Conservation (phyloP, 768 basidiomycete genomes). For the Russula foetens region DNA sequence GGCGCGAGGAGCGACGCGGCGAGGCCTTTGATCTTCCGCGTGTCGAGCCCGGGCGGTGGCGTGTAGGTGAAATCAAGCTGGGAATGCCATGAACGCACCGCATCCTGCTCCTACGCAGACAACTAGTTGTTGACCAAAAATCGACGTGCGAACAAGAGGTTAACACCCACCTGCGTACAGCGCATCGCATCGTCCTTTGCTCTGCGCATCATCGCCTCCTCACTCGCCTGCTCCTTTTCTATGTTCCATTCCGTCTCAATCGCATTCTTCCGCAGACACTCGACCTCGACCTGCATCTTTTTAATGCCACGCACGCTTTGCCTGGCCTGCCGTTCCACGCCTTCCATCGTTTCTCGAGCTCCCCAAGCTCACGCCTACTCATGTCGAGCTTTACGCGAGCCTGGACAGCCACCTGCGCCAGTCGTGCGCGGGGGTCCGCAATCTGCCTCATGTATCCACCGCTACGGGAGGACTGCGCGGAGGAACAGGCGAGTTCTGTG, state of each 20-base stretch:
- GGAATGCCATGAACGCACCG: constrained; percentile 54
- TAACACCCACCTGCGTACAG: constrained; percentile 50
- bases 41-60: constrained; percentile 76
- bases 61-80: constrained; percentile 79
- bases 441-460: constrained; percentile 93
- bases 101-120: constrained; percentile 51
- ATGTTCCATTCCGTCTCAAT: constrained; percentile 65
- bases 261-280: constrained; percentile 44
- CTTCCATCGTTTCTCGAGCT: constrained; percentile 72
- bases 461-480: constrained; percentile 58
- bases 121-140: neutral
- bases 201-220: constrained; percentile 40
- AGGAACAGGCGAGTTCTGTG: constrained; percentile 75
- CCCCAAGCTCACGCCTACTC: constrained; percentile 69
- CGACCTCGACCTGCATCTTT: constrained; percentile 47
- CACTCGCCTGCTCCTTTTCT: constrained; percentile 57
- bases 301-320: constrained; percentile 67
- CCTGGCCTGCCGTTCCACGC: constrained; percentile 78
- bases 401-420: constrained; percentile 72
- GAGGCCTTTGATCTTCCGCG: constrained; percentile 80
- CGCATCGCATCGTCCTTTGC: constrained; percentile 47
- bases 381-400: constrained; percentile 65
- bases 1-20: constrained; percentile 83
- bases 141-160: neutral
- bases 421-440: constrained; percentile 68